Percentiles rank a stretch among this genome's conserved stretches.
Conservation (phyloP, 805 yeast species). For the Kregervanrija fluxuum region DNA sequence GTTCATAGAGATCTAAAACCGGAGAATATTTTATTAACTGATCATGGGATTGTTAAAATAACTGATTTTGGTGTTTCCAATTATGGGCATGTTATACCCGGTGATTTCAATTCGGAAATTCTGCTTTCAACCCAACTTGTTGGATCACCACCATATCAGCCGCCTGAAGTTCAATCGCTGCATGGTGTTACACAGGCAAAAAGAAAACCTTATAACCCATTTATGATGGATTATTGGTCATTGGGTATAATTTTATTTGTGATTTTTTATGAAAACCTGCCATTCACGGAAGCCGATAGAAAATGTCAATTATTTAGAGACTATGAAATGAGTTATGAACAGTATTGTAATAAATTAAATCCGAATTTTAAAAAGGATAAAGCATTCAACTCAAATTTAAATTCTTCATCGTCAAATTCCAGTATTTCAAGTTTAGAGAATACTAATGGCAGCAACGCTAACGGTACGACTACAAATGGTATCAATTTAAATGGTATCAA, state of each 20-base stretch:
- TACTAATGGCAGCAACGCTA: neutral
- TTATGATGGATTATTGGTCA: constrained; percentile 70
- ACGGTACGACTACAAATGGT: neutral
- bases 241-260: constrained; percentile 66
- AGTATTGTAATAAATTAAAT: constrained; percentile 24
- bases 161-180: constrained; percentile 66
- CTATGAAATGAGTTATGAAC: constrained; percentile 34
- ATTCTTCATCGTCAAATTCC: constrained; percentile 1
- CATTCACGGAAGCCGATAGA: constrained; percentile 48
- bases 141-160: constrained; percentile 80
- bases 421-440: neutral
- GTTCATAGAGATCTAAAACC: constrained; percentile 95
- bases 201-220: constrained; percentile 47
- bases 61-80: constrained; percentile 94
- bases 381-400: constrained; percentile 11
- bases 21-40: constrained; percentile 73
- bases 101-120: constrained; percentile 41
- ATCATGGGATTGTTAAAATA: constrained; percentile 52
- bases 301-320: constrained; percentile 49
- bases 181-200: constrained; percentile 31
- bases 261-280: constrained; percentile 50
- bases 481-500: neutral
- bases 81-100: constrained; percentile 53
- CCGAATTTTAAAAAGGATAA: constrained; percentile 43
- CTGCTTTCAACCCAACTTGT: constrained; percentile 45